Evolutionary conservation across 345 rosid species (phyloP), one percentile per base, ranked within the genome.

Genomic region (Melaleuca alternifolia): DNA sequence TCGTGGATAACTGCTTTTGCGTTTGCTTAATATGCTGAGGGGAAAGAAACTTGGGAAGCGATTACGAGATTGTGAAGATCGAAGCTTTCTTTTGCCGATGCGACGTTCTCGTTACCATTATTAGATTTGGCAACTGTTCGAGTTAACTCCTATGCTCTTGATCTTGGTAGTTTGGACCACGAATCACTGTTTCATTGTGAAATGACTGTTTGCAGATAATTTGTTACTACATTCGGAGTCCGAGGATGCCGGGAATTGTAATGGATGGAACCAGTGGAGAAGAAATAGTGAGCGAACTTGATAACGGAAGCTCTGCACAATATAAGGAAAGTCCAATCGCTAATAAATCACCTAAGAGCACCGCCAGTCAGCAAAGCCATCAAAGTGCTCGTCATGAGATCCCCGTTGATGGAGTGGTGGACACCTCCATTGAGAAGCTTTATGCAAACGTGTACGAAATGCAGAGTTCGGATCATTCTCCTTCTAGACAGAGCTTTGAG

Each of bases 391-490:
- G 48, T 37, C 50, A 54, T 1, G 90, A 87, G 76, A 86, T 24
- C 52, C 89, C 90, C 14, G 54, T 83, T 52, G 88, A 88, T 86
- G 92, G 88, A 77, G 91, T 85, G 79, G 86, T 91, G 23, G 92
- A 92, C 44, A 86, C 95, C 85, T 93, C 97, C 24, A 94, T 93
- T 37, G 97, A 96, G 88, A 94, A 96, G 87, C 94, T 97, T 12
- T 97, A 92, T 87, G 95, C 94, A 84, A 97, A 97, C 87, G 95
- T 94, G 20, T 94, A 94, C 82, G 98, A 96, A 84, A 92, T 96
- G 95, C 96, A 95, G 92, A 94, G 99, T 87, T 95, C 99, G 57
- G 95, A 94, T 54, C 96, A 90, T 26, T 95, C 99, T 53, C 96
- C 95, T 21, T 95, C 98, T 5, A 92, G 98, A 91, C 94, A 90